Conservation (phyloP, 2,329 filamentous ascomycete genomes). For the Emergomyces pasteurianus region DNA sequence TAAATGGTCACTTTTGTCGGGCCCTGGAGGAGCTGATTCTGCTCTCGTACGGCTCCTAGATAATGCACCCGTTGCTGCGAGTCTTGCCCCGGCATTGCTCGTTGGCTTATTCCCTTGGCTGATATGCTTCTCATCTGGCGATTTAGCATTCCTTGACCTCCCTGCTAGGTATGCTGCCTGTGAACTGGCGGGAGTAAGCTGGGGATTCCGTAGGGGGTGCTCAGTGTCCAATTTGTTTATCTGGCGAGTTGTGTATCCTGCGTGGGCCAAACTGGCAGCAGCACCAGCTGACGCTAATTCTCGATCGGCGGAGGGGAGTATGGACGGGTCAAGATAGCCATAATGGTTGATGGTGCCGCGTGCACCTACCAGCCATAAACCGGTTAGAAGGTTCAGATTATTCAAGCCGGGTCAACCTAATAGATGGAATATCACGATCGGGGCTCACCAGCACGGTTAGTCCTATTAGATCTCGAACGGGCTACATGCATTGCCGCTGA, state of each 20-base stretch:
- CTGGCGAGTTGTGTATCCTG: conserved; percentile 51
- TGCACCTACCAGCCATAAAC: not conserved
- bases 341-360: not conserved
- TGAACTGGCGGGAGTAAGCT: conserved; percentile 51
- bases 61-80: conserved; percentile 63
- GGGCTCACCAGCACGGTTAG: not conserved
- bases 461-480: not conserved
- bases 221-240: conserved; percentile 45
- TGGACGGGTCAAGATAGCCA: conserved; percentile 48
- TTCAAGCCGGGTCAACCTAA: not conserved
- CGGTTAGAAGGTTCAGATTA: not conserved
- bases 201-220: conserved; percentile 46
- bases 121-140: not conserved
- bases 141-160: not conserved
- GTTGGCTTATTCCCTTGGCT: conserved; percentile 18
- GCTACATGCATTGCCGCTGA: not conserved
- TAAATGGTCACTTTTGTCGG: conserved; percentile 44
- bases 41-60: conserved; percentile 46
- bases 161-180: conserved; percentile 59
- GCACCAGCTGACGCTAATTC: conserved; percentile 49
- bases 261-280: conserved; percentile 59
- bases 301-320: conserved; percentile 53
- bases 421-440: not conserved
- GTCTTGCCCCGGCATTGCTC: conserved; percentile 44
- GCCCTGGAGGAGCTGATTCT: conserved; percentile 42